Percentiles rank a stretch among this genome's conserved stretches.
Evolutionary conservation across 2,329 filamentous ascomycete genomes (phyloP).

Genomic region (Sporothrix luriei): DNA sequence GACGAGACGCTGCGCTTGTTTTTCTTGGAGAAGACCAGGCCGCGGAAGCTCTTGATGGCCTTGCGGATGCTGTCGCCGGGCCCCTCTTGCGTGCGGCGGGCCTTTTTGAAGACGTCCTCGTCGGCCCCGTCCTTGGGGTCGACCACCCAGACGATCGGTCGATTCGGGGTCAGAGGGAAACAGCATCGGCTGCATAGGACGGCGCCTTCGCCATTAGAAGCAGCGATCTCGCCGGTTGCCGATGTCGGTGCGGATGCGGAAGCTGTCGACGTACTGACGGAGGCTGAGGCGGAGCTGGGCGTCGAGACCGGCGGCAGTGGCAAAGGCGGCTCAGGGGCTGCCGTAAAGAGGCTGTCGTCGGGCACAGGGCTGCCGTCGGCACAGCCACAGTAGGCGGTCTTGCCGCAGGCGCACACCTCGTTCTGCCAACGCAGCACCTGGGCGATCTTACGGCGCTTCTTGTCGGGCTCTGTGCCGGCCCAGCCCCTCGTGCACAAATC

Average conservation of each 20-base stretch:
- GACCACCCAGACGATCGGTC: constrained; percentile 28
- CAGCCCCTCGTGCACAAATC: constrained; percentile 30
- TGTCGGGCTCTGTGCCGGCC: constrained; percentile 27
- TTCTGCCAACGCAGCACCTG: constrained; percentile 55
- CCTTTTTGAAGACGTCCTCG: constrained; percentile 14
- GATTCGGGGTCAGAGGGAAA: constrained; percentile 23
- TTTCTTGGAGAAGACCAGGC: constrained; percentile 25
- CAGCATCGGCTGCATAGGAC: constrained; percentile 18
- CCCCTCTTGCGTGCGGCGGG: constrained; percentile 11
- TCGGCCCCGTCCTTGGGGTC: constrained; percentile 2
- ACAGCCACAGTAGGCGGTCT: constrained; percentile 42
- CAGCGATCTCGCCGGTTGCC: not conserved
- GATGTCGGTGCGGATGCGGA: not conserved
- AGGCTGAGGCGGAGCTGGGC: not conserved
- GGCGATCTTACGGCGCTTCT: constrained; percentile 37
- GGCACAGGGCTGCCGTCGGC: constrained; percentile 33
- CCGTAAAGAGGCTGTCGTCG: constrained; percentile 16
- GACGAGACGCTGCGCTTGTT: constrained; percentile 9
- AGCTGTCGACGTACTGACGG: not conserved
- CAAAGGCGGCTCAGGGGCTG: not conserved
- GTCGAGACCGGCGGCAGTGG: not conserved
- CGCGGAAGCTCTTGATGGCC: constrained; percentile 30
- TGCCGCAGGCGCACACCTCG: constrained; percentile 49
- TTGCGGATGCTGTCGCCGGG: constrained; percentile 28
- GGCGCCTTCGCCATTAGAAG: not conserved